Evolutionary conservation across 768 basidiomycete genomes (phyloP), one percentile per base, ranked within the genome.

Genomic region (Suillus occidentalis): DNA sequence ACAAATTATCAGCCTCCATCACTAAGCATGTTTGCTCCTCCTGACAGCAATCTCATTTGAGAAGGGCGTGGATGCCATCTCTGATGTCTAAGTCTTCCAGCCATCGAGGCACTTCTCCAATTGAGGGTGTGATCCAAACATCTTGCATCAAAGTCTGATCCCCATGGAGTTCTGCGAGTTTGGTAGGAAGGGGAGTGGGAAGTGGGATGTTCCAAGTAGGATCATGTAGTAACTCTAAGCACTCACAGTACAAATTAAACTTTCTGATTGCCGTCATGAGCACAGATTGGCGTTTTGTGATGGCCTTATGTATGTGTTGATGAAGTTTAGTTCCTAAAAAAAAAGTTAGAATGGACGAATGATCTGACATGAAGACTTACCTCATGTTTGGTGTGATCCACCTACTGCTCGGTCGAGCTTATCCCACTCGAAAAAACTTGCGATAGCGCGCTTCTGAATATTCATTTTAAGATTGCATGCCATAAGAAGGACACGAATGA

Each of bases 391-490:
- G 4, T 70, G 50, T 12, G 55, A 53, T 2, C 75, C 73, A 0
- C 69, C 69, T 2, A 71, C 68, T 0, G 72, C 74, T 10, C 63
- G 67, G 22, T 75, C 70, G 0, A 75, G 57, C 9, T 66, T 70
- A 16, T 73, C 72, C 69, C 71, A 73, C 60, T 75, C 72, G 6
- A 69, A 70, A 45, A 75, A 75, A 34, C 67, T 70, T 0, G 68
- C 70, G 12, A 74, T 72, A 1, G 72, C 72, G 3, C 67, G 63
- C 36, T 71, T 71, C 0, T 68, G 64, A 18, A 75, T 73, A 62
- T 71, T 71, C 10, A 72, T 74, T 45, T 73, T 82, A 36, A 80
- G 70, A 63, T 81, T 77, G 81, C 18, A 16, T 42, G 42, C 18
- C 42, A 42, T 42, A 42, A 42, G 42, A 42, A 42, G 73, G 0